These are phyloP conservation scores for Wickerhamiella bombiphila DNA, from an alignment of 805 yeast species.

Conservation along the genomic window DNA sequence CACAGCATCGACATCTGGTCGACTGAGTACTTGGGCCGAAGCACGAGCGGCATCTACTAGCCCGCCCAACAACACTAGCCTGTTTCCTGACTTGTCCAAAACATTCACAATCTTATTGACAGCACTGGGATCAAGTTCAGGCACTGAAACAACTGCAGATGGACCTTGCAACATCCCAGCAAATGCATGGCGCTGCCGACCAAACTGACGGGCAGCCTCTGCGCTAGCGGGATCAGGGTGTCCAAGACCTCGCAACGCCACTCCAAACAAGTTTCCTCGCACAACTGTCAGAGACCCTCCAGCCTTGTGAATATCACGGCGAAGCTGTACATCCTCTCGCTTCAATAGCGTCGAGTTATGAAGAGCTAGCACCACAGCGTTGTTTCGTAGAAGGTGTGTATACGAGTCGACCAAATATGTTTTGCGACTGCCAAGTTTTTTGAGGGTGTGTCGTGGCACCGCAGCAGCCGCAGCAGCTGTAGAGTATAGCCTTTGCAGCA, in stretches of 20 bases:
- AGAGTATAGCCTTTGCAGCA: too few species aligned
- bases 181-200: slow-evolving; percentile 45
- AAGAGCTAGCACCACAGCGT: slow-evolving; percentile 57
- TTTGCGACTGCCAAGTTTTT: slow-evolving; percentile 60
- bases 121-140: slow-evolving; percentile 51
- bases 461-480: not conserved
- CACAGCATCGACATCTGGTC: slow-evolving; percentile 38
- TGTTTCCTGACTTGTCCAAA: slow-evolving; percentile 51
- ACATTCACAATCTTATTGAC: slow-evolving; percentile 49
- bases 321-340: slow-evolving; percentile 47
- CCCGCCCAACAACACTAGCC: slow-evolving; percentile 74
- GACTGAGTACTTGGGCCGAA: slow-evolving; percentile 7
- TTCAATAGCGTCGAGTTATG: slow-evolving; percentile 76
- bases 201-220: slow-evolving; percentile 31
- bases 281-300: slow-evolving; percentile 61
- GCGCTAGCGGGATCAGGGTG: slow-evolving; percentile 61
- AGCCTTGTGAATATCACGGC: slow-evolving; percentile 44
- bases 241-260: slow-evolving; percentile 55
- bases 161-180: slow-evolving; percentile 66
- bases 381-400: slow-evolving; percentile 49
- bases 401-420: slow-evolving; percentile 75
- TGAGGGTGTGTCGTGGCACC: slow-evolving; percentile 30
- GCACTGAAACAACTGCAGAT: slow-evolving; percentile 60
- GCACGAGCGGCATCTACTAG: slow-evolving; percentile 39
- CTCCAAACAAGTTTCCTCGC: slow-evolving; percentile 55